Conservation (phyloP, 2,329 filamentous ascomycete species). For the Fusarium drepaniforme region DNA sequence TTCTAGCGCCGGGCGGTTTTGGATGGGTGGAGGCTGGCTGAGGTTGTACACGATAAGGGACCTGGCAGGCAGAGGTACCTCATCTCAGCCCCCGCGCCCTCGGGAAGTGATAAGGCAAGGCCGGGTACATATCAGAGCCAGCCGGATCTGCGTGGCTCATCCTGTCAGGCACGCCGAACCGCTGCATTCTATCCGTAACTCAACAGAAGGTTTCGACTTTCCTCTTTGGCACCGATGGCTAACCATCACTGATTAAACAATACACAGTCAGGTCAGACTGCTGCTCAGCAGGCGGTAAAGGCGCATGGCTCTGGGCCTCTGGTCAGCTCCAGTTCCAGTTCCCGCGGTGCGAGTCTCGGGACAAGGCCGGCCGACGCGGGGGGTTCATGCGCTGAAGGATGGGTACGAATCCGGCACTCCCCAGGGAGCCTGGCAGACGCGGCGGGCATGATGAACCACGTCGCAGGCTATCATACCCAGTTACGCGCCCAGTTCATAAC, state of each 20-base stretch:
- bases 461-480: background rate
- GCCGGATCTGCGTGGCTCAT: slow-evolving; percentile 35
- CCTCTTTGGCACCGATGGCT: slow-evolving; percentile 13
- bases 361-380: slow-evolving; percentile 14
- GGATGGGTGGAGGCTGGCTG: slow-evolving; percentile 6
- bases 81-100: background rate
- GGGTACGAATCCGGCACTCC: slow-evolving; percentile 27
- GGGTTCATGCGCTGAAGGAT: slow-evolving; percentile 32
- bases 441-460: slow-evolving; percentile 11
- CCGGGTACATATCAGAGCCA: slow-evolving; percentile 17
- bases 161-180: slow-evolving; percentile 38
- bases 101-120: slow-evolving; percentile 23
- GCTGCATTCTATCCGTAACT: slow-evolving; percentile 17
- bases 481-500: slow-evolving; percentile 13
- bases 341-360: slow-evolving; percentile 17
- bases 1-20: slow-evolving; percentile 26
- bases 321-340: slow-evolving; percentile 10
- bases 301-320: slow-evolving; percentile 21
- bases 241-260: slow-evolving; percentile 3
- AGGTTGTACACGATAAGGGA: slow-evolving; percentile 26
- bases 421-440: background rate
- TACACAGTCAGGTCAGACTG: slow-evolving; percentile 26
- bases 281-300: slow-evolving; percentile 22
- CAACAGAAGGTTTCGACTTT: slow-evolving; percentile 10
- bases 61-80: slow-evolving; percentile 24